phyloP scores from a whole-genome alignment of 768 basidiomycete species.

The Phanerodontia chrysosporium region DNA sequence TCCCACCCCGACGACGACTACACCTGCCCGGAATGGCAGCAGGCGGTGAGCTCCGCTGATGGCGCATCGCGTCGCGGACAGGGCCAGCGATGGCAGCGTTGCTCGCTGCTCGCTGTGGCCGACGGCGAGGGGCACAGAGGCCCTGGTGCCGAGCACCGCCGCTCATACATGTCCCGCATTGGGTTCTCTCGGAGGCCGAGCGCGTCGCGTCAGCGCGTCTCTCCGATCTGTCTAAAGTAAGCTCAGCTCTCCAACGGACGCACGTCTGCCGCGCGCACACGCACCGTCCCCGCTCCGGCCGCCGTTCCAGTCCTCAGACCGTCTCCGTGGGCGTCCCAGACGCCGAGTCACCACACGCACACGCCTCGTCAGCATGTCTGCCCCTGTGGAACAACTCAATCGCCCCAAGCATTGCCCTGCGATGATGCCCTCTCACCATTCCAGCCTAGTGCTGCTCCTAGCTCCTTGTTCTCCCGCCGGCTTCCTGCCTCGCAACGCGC shows the following conservation, averaged over 20 bases:
- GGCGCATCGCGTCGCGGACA: neutral
- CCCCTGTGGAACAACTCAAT: neutral
- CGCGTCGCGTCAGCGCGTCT: no score
- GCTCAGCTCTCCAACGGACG: neutral
- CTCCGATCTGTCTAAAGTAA: neutral
- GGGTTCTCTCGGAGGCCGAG: neutral
- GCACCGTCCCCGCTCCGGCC: no score
- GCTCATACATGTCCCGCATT: neutral
- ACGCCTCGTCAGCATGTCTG: neutral
- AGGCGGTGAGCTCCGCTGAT: neutral
- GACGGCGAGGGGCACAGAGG: no score
- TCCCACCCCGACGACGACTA: neutral
- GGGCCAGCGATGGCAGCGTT: neutral
- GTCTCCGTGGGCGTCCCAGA: neutral
- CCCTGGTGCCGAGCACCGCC: no score
- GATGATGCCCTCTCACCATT: neutral
- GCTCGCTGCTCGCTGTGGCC: neutral
- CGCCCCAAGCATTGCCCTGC: neutral
- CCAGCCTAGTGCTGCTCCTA: neutral
- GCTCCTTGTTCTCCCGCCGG: neutral
- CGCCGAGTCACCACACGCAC: neutral
- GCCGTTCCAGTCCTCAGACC: neutral
- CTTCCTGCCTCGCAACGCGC: neutral
- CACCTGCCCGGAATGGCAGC: conserved; percentile 3
- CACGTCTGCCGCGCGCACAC: neutral